Evolutionary conservation across 2,329 filamentous ascomycete genomes (phyloP), one percentile per base, ranked within the genome.

Genomic region (Fusarium tuaranense): DNA sequence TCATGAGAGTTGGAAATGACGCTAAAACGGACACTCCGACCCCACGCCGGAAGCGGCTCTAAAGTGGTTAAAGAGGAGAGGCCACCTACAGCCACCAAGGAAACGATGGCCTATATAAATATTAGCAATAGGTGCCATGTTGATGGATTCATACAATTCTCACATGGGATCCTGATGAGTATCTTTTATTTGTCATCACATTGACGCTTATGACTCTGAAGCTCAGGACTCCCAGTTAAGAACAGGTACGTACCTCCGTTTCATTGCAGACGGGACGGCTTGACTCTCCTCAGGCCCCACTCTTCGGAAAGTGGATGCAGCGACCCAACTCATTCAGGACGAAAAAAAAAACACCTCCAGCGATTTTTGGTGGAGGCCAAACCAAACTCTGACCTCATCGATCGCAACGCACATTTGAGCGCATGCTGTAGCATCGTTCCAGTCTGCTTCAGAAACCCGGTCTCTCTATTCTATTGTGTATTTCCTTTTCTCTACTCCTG

Each of bases 341-440:
- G n/a, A 41, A 63, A 63, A 63, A 62, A 41, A 67, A 68, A 62
- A 30, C 51, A 63, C 32, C 34, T 48, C 46, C 51, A 46, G 25
- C 57, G 48, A 68, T 55, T 38, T 58, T 57, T 51, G 55, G 63
- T 48, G 27, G 36, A 48, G 57, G n/a, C 30, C 41, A 36, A 25
- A 22, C 57, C 48, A 63, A 68, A 62, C 68, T 74, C 68, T 72
- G 71, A 74, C 72, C 72, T 74, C 72, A 74, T 74, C 64, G 58
- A 69, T 65, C 60, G 59, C 53, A 48, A 32, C 63, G 32, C 44
- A n/a, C 18, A 30, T 25, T n/a, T 12, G 48, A 62, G 66, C 51
- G 51, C 65, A 63, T 48, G 59, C 61, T n/a, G 39, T 30, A 60
- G 13, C 22, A 39, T 53, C 46, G 25, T 34, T 30, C 44, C 32